phyloP scores from a whole-genome alignment of 768 basidiomycete genomes.

The Suillus plorans region DNA sequence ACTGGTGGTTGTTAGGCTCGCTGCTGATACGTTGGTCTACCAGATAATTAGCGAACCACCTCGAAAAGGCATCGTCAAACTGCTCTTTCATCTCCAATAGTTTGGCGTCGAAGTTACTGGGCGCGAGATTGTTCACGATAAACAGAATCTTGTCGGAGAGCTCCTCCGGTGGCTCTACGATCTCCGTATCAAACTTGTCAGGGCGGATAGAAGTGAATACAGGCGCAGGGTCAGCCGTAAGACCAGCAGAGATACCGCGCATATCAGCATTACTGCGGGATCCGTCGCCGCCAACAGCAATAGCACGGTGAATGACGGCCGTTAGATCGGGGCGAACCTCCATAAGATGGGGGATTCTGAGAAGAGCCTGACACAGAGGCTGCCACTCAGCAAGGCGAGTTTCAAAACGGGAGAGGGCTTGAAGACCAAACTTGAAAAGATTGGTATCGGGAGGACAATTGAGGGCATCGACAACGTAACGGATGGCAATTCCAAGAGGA shows the following conservation, averaged over 20 bases:
- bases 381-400: slow-evolving; percentile 88
- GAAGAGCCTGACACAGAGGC: slow-evolving; percentile 84
- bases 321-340: slow-evolving; percentile 84
- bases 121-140: slow-evolving; percentile 97
- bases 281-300: slow-evolving; percentile 52
- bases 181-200: slow-evolving; percentile 60
- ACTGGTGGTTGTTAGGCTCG: slow-evolving; percentile 94
- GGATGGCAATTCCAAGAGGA: slow-evolving; percentile 93
- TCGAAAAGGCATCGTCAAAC: slow-evolving; percentile 80
- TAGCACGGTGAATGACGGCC: slow-evolving; percentile 65
- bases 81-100: slow-evolving; percentile 80
- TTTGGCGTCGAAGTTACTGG: slow-evolving; percentile 89
- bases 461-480: slow-evolving; percentile 93
- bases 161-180: slow-evolving; percentile 77
- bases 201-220: slow-evolving; percentile 80
- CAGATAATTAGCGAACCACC: slow-evolving; percentile 98
- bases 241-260: slow-evolving; percentile 36
- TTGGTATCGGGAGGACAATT: slow-evolving; percentile 89
- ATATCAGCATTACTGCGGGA: slow-evolving; percentile 38
- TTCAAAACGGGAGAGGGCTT: slow-evolving; percentile 88
- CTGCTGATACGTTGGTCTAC: slow-evolving; percentile 94
- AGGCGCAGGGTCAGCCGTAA: slow-evolving; percentile 43
- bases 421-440: slow-evolving; percentile 92
- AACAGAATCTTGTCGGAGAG: slow-evolving; percentile 92
- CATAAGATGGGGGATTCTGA: slow-evolving; percentile 82